Percentiles rank a stretch among this genome's conserved stretches.
Evolutionary conservation across 164 flowering plant species (phyloP).

Genomic region (Piper longum): DNA sequence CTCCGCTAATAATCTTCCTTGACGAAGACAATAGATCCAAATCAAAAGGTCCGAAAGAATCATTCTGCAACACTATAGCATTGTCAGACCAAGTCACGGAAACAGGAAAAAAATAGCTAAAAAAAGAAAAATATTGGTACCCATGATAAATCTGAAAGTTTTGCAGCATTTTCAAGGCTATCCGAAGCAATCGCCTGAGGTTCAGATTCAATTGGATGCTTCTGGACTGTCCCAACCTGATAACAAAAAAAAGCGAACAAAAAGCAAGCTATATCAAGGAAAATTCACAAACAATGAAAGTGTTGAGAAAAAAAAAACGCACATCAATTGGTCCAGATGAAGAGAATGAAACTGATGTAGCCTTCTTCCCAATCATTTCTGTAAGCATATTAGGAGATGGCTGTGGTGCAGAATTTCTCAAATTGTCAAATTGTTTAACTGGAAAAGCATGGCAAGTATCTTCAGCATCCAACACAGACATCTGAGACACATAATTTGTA

Average conservation of each 20-base stretch:
- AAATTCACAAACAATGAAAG: neutral
- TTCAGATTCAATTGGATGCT: conserved; percentile 18
- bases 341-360: neutral
- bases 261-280: neutral
- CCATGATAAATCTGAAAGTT: conserved; percentile 39
- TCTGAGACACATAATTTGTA: conserved; percentile 23
- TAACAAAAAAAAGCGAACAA: neutral
- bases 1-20: conserved; percentile 19
- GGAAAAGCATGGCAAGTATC: conserved; percentile 92
- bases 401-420: conserved; percentile 8
- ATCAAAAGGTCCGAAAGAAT: conserved; percentile 59
- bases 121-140: conserved; percentile 17
- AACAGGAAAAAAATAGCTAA: neutral
- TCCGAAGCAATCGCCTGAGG: conserved; percentile 13
- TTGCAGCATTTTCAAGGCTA: conserved; percentile 20
- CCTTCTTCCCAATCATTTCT: conserved; percentile 11
- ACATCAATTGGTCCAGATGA: conserved; percentile 25
- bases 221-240: conserved; percentile 18
- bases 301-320: neutral
- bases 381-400: conserved; percentile 15
- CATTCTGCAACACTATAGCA: conserved; percentile 26
- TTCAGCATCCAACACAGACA: conserved; percentile 89
- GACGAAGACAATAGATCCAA: conserved; percentile 29
- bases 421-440: conserved; percentile 31
- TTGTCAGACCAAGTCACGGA: neutral